Conservation (phyloP, 176 grass and related monocot genomes). For the Oryza meridionalis region DNA sequence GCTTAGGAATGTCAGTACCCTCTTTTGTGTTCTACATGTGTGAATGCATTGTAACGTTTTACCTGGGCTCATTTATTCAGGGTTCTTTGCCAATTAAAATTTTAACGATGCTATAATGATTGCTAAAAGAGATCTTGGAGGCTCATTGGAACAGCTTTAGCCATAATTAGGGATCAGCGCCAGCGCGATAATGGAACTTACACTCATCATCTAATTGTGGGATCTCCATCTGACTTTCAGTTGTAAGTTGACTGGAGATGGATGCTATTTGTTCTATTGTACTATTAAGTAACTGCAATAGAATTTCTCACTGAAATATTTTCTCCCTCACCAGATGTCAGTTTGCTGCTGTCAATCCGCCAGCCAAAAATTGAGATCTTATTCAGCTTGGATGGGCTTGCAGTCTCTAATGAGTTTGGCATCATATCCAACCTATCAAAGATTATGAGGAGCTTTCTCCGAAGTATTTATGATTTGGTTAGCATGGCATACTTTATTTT, state of each 20-base stretch:
- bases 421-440: neutral
- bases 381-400: constrained; percentile 31
- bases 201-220: neutral
- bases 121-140: constrained; percentile 38
- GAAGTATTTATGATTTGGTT: constrained; percentile 19
- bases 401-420: constrained; percentile 10
- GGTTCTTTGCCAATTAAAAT: constrained; percentile 38
- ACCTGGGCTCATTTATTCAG: constrained; percentile 42
- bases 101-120: constrained; percentile 28
- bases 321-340: constrained; percentile 32
- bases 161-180: constrained; percentile 32
- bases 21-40: constrained; percentile 29
- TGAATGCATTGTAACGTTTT: constrained; percentile 33
- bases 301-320: constrained; percentile 25
- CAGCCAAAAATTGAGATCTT: constrained; percentile 8
- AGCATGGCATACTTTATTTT: neutral
- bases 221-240: neutral
- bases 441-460: constrained; percentile 7
- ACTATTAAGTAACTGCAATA: constrained; percentile 1
- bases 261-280: constrained; percentile 26
- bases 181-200: neutral
- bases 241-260: constrained; percentile 47
- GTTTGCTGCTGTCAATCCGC: constrained; percentile 26
- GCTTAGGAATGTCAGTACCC: constrained; percentile 10
- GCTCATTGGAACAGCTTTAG: constrained; percentile 27